phyloP scores from a whole-genome alignment of 768 basidiomycete species.

The Boletus subcaerulescens region DNA sequence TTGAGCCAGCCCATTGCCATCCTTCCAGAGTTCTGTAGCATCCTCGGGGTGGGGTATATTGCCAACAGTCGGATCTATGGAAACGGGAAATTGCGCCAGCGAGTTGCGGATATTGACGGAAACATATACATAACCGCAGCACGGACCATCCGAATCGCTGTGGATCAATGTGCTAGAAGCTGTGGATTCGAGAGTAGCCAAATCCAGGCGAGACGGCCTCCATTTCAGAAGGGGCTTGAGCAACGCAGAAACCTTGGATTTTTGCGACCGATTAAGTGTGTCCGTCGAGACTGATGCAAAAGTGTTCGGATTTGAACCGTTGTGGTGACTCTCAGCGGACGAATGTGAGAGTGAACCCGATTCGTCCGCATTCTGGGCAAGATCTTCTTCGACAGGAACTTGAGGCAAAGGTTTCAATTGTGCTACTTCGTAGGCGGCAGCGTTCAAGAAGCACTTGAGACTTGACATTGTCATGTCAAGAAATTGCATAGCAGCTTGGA shows the following conservation, averaged over 20 bases:
- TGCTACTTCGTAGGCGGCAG: conserved; percentile 28
- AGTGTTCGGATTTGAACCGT: neutral
- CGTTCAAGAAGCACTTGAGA: conserved; percentile 31
- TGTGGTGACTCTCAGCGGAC: conserved; percentile 2
- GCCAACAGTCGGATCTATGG: conserved; percentile 24
- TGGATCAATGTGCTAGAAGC: conserved; percentile 23
- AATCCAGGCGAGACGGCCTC: conserved; percentile 3
- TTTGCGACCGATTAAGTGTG: neutral
- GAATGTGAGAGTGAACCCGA: neutral
- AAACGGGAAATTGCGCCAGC: conserved; percentile 28
- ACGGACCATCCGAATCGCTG: conserved; percentile 12
- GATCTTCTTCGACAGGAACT: conserved; percentile 12
- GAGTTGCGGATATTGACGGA: conserved; percentile 27
- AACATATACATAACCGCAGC: conserved; percentile 21
- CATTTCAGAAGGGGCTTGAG: conserved; percentile 16
- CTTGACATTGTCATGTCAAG: conserved; percentile 32
- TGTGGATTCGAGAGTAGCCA: conserved; percentile 2
- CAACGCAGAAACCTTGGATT: conserved; percentile 14
- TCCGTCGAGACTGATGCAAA: conserved; percentile 4
- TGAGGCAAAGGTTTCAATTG: conserved; percentile 28
- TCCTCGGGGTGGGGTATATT: conserved; percentile 33
- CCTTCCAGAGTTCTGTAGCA: conserved; percentile 27
- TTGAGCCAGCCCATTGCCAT: conserved; percentile 26
- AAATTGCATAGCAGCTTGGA: conserved; percentile 20
- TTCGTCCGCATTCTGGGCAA: neutral